phyloP scores from a whole-genome alignment of 495 filamentous ascomycete genomes.

The Annulohypoxylon maeteangense region DNA sequence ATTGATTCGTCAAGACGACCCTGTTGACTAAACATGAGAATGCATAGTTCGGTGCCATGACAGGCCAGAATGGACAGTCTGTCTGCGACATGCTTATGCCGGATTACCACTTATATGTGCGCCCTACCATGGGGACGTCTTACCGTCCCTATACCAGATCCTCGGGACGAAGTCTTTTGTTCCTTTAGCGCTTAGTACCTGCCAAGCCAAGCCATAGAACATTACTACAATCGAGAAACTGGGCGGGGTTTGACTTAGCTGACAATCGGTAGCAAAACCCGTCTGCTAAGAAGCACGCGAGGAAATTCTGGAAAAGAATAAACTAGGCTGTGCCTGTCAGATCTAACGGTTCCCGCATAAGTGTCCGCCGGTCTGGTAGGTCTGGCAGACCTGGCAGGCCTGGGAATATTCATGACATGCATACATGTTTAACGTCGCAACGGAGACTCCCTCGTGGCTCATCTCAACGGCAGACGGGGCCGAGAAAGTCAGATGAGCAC shows the following conservation, averaged over 20 bases:
- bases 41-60: constrained; percentile 20
- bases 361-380: constrained; percentile 21
- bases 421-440: constrained; percentile 22
- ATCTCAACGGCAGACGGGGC: constrained; percentile 20
- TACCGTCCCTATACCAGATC: constrained; percentile 35
- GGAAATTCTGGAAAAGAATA: constrained; percentile 12
- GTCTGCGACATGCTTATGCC: constrained; percentile 16
- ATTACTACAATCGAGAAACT: constrained; percentile 3
- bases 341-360: constrained; percentile 10
- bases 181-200: constrained; percentile 28
- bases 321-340: constrained; percentile 26
- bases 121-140: constrained; percentile 23
- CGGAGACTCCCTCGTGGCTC: constrained; percentile 16
- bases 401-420: constrained; percentile 25
- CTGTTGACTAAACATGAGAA: constrained; percentile 35
- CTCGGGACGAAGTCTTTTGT: constrained; percentile 33
- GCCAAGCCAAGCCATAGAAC: constrained; percentile 21
- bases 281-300: neutral
- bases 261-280: constrained; percentile 28
- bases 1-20: constrained; percentile 26
- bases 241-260: constrained; percentile 35
- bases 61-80: neutral
- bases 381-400: no score
- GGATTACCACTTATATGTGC: constrained; percentile 17
- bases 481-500: constrained; percentile 15